Percentiles rank a stretch among this genome's conserved stretches.
phyloP scores from a whole-genome alignment of 495 filamentous ascomycete genomes.

The Penicillium malachiteum region DNA sequence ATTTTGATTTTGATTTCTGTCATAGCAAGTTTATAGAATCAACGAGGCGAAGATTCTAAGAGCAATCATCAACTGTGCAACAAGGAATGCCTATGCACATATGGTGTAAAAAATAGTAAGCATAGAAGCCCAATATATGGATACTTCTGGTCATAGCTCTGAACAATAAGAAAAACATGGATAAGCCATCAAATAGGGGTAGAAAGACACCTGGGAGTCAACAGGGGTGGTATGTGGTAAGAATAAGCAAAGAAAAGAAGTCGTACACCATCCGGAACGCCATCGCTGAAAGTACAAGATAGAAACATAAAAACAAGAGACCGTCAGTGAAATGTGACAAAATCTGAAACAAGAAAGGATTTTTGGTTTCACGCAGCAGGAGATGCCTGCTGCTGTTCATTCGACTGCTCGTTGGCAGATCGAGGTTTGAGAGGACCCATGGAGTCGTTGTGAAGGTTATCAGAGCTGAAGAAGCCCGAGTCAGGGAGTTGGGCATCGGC shows the following conservation, averaged over 20 bases:
- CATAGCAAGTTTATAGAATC: not conserved
- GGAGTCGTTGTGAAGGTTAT: slow-evolving; percentile 30
- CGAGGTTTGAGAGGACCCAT: slow-evolving; percentile 23
- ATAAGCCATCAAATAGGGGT: slow-evolving; percentile 1
- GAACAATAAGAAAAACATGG: slow-evolving; percentile 6
- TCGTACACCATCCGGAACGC: slow-evolving; percentile 31
- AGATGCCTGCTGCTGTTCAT: slow-evolving; percentile 19
- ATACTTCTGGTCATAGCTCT: slow-evolving; percentile 17
- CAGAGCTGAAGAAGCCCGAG: slow-evolving; percentile 45
- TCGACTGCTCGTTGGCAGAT: slow-evolving; percentile 12
- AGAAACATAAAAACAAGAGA: slow-evolving; percentile 5
- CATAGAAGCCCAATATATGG: slow-evolving; percentile 5
- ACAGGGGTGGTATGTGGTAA: slow-evolving; percentile 5
- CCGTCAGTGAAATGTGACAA: not conserved
- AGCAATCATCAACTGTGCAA: slow-evolving; percentile 3
- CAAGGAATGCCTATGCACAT: not conserved
- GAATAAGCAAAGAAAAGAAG: slow-evolving; percentile 1
- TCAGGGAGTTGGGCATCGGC: slow-evolving; percentile 29
- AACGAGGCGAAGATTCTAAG: not conserved
- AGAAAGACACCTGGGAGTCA: slow-evolving; percentile 1
- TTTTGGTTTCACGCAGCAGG: slow-evolving; percentile 8
- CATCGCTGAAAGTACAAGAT: slow-evolving; percentile 33
- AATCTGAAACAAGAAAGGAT: not conserved
- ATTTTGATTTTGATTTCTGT: too few relatives aligned
- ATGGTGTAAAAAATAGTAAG: not conserved